Evolutionary conservation across 1,284 basidiomycete species (phyloP).

Genomic region (Tetrapyrgos nigripes): DNA sequence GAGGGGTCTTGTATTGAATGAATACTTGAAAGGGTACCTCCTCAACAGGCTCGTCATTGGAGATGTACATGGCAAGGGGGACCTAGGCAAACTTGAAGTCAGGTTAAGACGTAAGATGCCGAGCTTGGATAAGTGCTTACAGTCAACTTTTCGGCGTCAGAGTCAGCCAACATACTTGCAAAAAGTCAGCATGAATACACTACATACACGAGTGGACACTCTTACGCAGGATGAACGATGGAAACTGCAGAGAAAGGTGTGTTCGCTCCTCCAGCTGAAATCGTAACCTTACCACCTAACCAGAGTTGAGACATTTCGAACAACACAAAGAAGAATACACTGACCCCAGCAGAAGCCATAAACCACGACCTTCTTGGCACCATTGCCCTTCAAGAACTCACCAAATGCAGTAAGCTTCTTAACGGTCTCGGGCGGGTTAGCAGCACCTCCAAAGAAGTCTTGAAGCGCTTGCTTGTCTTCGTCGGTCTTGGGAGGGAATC

Average conservation of each 20-base stretch:
- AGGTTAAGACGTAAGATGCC: not conserved
- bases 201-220: slow-evolving; percentile 2
- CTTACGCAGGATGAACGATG: slow-evolving; percentile 63
- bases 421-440: slow-evolving; percentile 49
- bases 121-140: slow-evolving; percentile 30
- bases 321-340: slow-evolving; percentile 12
- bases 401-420: slow-evolving; percentile 55
- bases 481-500: slow-evolving; percentile 60
- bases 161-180: slow-evolving; percentile 63
- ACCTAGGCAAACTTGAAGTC: not conserved
- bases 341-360: slow-evolving; percentile 70
- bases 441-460: slow-evolving; percentile 59
- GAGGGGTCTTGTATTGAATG: not conserved
- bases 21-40: slow-evolving; percentile 45
- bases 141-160: slow-evolving; percentile 56
- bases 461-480: slow-evolving; percentile 57
- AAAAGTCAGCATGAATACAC: not conserved
- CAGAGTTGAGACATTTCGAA: not conserved
- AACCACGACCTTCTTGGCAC: slow-evolving; percentile 53
- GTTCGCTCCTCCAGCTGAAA: slow-evolving; percentile 38
- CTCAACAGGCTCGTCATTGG: slow-evolving; percentile 63
- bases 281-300: slow-evolving; percentile 59
- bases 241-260: slow-evolving; percentile 57
- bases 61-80: slow-evolving; percentile 65
- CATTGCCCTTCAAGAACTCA: slow-evolving; percentile 49